Conservation (phyloP, 202 grass and related monocot species). For the Miscanthus sacchariflorus region DNA sequence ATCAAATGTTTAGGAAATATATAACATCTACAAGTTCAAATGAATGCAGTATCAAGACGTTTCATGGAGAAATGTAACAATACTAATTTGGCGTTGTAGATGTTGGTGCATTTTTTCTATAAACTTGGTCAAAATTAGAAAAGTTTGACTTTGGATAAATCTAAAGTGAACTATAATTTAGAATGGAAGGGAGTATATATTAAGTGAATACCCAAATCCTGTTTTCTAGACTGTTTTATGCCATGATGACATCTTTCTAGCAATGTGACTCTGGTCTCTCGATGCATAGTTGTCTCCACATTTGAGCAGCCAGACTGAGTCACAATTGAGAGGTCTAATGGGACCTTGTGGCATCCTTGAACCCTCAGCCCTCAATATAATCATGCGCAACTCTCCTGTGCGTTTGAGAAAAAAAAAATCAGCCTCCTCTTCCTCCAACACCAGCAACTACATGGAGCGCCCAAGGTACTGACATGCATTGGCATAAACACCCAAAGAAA, state of each 20-base stretch:
- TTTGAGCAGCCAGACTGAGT: background rate
- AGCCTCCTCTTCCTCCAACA: background rate
- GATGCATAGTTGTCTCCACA: conserved; percentile 11
- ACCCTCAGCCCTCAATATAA: background rate
- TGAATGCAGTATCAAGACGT: background rate
- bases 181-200: background rate
- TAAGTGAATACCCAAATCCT: background rate
- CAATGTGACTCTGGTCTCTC: background rate
- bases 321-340: background rate
- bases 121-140: background rate
- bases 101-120: background rate
- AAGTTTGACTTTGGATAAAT: background rate
- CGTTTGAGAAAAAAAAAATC: background rate
- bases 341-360: background rate
- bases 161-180: background rate
- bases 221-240: background rate
- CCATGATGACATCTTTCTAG: background rate
- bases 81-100: background rate
- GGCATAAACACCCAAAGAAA: background rate
- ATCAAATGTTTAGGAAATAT: background rate
- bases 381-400: background rate
- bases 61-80: background rate
- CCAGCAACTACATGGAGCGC: background rate
- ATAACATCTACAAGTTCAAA: background rate
- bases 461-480: background rate